Evolutionary conservation across 352 stramenopile species (phyloP), one percentile per base, ranked within the genome.

Genomic region (Aphanomyces cochlioides): DNA sequence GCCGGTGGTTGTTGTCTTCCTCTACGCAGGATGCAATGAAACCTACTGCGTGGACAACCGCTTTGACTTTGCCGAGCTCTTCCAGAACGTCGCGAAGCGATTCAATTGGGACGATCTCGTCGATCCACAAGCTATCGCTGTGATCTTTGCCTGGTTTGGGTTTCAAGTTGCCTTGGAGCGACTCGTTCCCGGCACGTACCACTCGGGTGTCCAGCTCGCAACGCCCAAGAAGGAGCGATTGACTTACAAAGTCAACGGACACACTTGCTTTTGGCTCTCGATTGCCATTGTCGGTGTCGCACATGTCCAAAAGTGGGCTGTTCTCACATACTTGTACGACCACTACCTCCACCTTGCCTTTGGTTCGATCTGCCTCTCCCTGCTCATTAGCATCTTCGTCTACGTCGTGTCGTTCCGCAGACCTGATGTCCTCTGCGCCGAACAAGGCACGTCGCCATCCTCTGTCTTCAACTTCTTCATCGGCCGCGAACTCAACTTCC

Each of bases 381-480:
- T 81, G 15, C 12, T 78, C 3, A 64, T 96, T 3, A 83, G 82
- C 40, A 36, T 88, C 2, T 88, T 82, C 61, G 72, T 97, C 12
- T 97, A 96, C 74, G 12, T 85, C 0, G 48, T 72, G 4, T 93
- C 84, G 56, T 85, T 82, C 64, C 73, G 53, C 10, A 15, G 19
- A 10, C 82, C 82, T 61, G 74, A 71, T 7, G 72, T 80, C 13
- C 74, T 95, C 48, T 77, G 96, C 47, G 88, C 89, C 37, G 68
- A 87, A 28, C 78, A 78, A 4, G 88, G 89, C 7, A 77, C 88
- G 73, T 91, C 79, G 37, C 84, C 85, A 50, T 92, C 80, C 77
- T 19, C 68, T 38, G 17, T 90, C n/a, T 97, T 97, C 68, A 89
- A 98, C 78, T 96, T 95, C 74, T 98, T 93, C 76, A 96, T 97